These are phyloP conservation scores for Aureobasidium musti DNA, from an alignment of 2,329 filamentous ascomycete genomes.

Conservation along the genomic window DNA sequence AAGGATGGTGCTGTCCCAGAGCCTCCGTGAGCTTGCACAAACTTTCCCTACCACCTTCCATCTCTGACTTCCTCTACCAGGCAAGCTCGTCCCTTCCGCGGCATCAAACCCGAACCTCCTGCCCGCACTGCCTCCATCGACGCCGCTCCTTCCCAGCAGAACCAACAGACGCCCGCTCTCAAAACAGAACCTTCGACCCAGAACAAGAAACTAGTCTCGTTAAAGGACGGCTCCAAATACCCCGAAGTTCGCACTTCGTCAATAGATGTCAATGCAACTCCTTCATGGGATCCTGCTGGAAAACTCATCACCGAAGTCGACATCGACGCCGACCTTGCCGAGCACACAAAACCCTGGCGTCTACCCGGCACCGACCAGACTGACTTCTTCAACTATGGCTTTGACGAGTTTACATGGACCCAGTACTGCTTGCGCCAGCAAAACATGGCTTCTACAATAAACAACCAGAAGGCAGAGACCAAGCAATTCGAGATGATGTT, in stretches of 20 bases:
- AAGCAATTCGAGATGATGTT: constrained; percentile 64
- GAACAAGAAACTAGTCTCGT: constrained; percentile 22
- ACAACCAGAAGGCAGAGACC: constrained; percentile 68
- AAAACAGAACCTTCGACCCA: constrained; percentile 31
- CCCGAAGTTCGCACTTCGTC: constrained; percentile 72
- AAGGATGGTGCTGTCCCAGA: constrained; percentile 45
- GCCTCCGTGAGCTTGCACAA: constrained; percentile 37
- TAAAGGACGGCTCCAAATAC: constrained; percentile 59
- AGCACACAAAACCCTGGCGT: constrained; percentile 88
- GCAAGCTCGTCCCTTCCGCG: constrained; percentile 33
- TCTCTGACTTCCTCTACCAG: neutral
- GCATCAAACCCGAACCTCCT: constrained; percentile 34
- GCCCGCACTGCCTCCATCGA: constrained; percentile 34
- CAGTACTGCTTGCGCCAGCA: constrained; percentile 91
- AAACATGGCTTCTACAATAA: constrained; percentile 70
- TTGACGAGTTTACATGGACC: constrained; percentile 98
- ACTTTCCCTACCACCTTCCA: neutral
- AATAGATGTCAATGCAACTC: constrained; percentile 81
- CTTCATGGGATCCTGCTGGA: constrained; percentile 64
- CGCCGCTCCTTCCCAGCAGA: constrained; percentile 37
- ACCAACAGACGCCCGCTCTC: constrained; percentile 39
- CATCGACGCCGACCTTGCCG: constrained; percentile 58
- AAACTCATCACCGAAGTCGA: constrained; percentile 69
- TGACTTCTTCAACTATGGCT: constrained; percentile 99
- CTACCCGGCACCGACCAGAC: constrained; percentile 91